phyloP scores from a whole-genome alignment of 2,329 filamentous ascomycete genomes.

The Sporothrix sp. region DNA sequence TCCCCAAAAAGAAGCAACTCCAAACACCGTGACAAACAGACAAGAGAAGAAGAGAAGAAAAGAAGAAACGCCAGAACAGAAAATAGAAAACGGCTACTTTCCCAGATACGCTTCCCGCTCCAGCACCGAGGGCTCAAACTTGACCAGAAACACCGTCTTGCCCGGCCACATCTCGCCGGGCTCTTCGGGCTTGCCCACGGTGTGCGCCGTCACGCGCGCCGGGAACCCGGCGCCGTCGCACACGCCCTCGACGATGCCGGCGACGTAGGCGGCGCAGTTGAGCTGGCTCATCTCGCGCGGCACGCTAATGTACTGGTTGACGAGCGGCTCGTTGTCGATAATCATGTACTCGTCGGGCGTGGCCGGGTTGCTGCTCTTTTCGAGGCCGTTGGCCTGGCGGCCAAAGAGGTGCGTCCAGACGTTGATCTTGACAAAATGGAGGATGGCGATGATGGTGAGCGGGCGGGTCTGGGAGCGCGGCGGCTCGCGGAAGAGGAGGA shows the following conservation, averaged over 20 bases:
- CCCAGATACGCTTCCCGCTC: slow-evolving; percentile 80
- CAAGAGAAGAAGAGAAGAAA: not conserved
- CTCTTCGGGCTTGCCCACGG: slow-evolving; percentile 48
- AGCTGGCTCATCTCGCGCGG: slow-evolving; percentile 93
- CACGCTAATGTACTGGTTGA: slow-evolving; percentile 88
- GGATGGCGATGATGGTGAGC: slow-evolving; percentile 76
- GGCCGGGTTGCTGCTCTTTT: slow-evolving; percentile 71
- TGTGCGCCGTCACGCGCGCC: slow-evolving; percentile 83
- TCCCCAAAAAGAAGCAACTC: too few species aligned
- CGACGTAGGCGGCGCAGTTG: slow-evolving; percentile 92
- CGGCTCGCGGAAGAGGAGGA: slow-evolving; percentile 77
- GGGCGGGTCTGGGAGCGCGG: slow-evolving; percentile 64
- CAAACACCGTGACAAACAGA: not conserved
- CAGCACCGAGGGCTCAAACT: slow-evolving; percentile 83
- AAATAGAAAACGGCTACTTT: slow-evolving; percentile 29
- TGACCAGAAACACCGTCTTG: slow-evolving; percentile 90
- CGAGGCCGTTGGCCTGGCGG: slow-evolving; percentile 81
- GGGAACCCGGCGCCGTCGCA: slow-evolving; percentile 89
- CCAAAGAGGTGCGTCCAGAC: slow-evolving; percentile 90
- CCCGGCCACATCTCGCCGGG: slow-evolving; percentile 92
- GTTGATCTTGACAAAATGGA: slow-evolving; percentile 90
- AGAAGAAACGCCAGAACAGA: not conserved
- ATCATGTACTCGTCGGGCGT: slow-evolving; percentile 98
- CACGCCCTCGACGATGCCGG: slow-evolving; percentile 88
- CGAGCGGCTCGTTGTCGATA: slow-evolving; percentile 92